Evolutionary conservation across 495 filamentous ascomycete genomes (phyloP).

Genomic region (Sabuloglossum arenarium): DNA sequence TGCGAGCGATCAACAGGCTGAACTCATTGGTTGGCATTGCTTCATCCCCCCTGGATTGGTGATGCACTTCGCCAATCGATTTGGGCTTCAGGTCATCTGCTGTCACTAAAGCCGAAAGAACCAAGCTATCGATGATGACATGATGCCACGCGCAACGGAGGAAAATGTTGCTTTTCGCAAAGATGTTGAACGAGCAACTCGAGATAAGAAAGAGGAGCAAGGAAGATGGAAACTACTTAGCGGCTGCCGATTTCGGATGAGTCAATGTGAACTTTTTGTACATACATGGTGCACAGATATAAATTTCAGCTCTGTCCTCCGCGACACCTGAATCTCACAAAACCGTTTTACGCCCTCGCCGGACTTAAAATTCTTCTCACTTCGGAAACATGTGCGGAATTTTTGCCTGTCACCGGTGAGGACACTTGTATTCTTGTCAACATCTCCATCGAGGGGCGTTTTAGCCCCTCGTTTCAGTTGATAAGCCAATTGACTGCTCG

Average conservation of each 20-base stretch:
- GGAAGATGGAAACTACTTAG: background rate
- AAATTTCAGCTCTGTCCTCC: background rate
- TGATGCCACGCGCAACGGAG: background rate
- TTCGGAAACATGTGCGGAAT: constrained; percentile 34
- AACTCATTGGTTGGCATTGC: background rate
- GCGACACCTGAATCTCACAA: background rate
- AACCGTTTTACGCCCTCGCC: background rate
- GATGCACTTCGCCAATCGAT: background rate
- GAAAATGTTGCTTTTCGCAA: background rate
- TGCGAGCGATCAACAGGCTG: background rate
- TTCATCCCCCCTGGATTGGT: background rate
- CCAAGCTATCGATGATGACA: background rate
- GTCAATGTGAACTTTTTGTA: background rate
- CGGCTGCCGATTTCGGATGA: constrained; percentile 5
- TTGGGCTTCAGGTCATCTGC: background rate
- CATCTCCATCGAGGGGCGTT: no score
- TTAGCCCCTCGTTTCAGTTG: constrained; percentile 3
- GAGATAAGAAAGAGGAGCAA: background rate
- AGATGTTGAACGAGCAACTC: background rate
- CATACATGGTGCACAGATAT: background rate
- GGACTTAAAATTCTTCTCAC: background rate
- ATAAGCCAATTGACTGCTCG: constrained; percentile 11
- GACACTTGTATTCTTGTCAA: background rate
- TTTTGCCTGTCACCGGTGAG: constrained; percentile 84
- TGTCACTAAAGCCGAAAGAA: background rate